Conservation (phyloP, 1,139 yeast species). For the Arxiozyma telluris region DNA sequence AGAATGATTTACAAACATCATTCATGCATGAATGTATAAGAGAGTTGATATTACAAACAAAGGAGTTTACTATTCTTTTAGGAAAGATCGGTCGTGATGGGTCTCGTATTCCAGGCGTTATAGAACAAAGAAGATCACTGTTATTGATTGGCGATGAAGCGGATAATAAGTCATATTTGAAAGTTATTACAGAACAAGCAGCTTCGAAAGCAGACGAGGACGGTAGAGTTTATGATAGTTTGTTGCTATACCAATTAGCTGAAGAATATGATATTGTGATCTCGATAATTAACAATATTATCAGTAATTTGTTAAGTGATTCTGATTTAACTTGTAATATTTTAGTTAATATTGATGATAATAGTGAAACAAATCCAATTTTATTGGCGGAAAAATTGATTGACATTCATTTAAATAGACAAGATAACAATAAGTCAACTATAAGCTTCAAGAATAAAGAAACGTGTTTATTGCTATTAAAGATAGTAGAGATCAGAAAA, state of each 20-base stretch:
- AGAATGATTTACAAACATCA: conserved; percentile 40
- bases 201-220: conserved; percentile 87
- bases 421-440: conserved; percentile 33
- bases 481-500: conserved; percentile 60
- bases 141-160: conserved; percentile 43
- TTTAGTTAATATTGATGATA: conserved; percentile 25
- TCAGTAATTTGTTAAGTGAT: conserved; percentile 71
- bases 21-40: conserved; percentile 73
- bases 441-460: conserved; percentile 42
- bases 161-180: conserved; percentile 45
- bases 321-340: conserved; percentile 65
- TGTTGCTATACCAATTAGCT: conserved; percentile 75
- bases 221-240: conserved; percentile 81
- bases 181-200: conserved; percentile 71
- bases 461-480: conserved; percentile 56
- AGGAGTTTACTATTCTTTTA: conserved; percentile 71
- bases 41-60: conserved; percentile 75
- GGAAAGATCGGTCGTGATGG: conserved; percentile 79
- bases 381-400: conserved; percentile 52
- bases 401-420: conserved; percentile 35
- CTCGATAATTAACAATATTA: conserved; percentile 58
- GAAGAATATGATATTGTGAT: conserved; percentile 87
- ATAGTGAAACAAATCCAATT: conserved; percentile 36
- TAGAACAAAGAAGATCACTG: conserved; percentile 70
- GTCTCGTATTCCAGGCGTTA: conserved; percentile 69